Conservation (phyloP, 768 basidiomycete genomes). For the Agrocybe praecox region DNA sequence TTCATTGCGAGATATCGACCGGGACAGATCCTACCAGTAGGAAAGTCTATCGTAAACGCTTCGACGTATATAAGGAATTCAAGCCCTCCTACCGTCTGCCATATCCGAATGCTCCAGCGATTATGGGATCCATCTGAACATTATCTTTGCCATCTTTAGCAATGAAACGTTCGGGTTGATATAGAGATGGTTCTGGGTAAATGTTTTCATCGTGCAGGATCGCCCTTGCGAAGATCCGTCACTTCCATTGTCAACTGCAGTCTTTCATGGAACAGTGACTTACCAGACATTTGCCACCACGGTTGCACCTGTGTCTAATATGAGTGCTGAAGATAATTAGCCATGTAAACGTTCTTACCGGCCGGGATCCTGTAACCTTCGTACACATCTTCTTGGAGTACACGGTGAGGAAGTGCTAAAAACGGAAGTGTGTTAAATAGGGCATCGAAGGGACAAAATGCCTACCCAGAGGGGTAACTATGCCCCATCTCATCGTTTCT, state of each 20-base stretch:
- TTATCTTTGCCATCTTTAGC: conserved; percentile 12
- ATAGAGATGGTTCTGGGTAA: conserved; percentile 54
- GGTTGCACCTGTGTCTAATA: conserved; percentile 21
- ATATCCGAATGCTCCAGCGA: conserved; percentile 31
- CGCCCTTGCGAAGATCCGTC: conserved; percentile 25
- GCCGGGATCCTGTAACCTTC: conserved; percentile 26
- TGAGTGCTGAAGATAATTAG: not conserved
- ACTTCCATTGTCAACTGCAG: too few relatives aligned
- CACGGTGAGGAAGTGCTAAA: conserved; percentile 34
- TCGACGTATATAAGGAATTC: not conserved
- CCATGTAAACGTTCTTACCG: conserved; percentile 12
- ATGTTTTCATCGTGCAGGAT: conserved; percentile 50
- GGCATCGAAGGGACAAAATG: not conserved
- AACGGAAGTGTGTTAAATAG: not conserved
- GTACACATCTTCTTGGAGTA: conserved; percentile 33
- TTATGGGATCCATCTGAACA: conserved; percentile 21
- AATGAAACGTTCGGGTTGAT: conserved; percentile 61
- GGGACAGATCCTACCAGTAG: conserved; percentile 33
- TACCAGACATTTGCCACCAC: conserved; percentile 31
- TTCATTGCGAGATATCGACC: conserved; percentile 35
- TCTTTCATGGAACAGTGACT: not conserved
- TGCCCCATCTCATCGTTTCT: conserved; percentile 45
- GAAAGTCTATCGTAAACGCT: not conserved
- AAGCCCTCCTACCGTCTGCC: conserved; percentile 27
- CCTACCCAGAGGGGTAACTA: conserved; percentile 37